A percentile compares a stretch with the other conserved stretches of the same genome.
These are phyloP conservation scores for Podospora pseudopauciseta DNA, from an alignment of 495 filamentous ascomycete species.

Conservation along the genomic window DNA sequence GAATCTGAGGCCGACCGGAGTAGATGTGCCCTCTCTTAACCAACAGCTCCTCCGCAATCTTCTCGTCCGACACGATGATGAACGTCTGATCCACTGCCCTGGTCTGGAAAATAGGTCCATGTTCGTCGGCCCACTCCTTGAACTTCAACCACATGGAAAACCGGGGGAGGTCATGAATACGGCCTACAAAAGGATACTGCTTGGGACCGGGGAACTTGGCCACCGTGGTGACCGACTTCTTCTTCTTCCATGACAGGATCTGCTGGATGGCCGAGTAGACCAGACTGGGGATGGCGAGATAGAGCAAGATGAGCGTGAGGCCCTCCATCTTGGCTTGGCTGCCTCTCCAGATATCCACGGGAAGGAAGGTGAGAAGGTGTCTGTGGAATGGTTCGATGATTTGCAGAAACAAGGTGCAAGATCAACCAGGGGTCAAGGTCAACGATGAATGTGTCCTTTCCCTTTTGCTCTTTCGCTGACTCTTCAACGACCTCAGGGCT, in stretches of 20 bases:
- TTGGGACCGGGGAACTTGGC: slow-evolving; percentile 42
- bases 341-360: background rate
- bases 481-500: background rate
- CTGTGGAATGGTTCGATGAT: background rate
- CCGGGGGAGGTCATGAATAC: slow-evolving; percentile 49
- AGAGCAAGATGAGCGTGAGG: slow-evolving; percentile 37
- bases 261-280: slow-evolving; percentile 41
- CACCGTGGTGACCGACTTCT: slow-evolving; percentile 14
- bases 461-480: background rate
- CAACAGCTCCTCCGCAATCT: slow-evolving; percentile 55
- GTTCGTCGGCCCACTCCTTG: slow-evolving; percentile 54
- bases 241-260: slow-evolving; percentile 36
- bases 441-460: background rate
- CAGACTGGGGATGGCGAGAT: slow-evolving; percentile 44
- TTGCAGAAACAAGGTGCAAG: background rate
- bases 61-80: slow-evolving; percentile 53
- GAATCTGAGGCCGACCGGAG: slow-evolving; percentile 49
- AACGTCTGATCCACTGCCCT: slow-evolving; percentile 46
- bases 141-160: slow-evolving; percentile 53
- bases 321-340: slow-evolving; percentile 25
- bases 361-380: background rate
- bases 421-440: background rate
- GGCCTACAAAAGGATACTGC: slow-evolving; percentile 48
- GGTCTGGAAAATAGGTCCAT: slow-evolving; percentile 55
- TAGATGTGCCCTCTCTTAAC: slow-evolving; percentile 53